These are phyloP conservation scores for Chimonanthus salicifolius DNA, from an alignment of 164 flowering plant species.

Conservation along the genomic window DNA sequence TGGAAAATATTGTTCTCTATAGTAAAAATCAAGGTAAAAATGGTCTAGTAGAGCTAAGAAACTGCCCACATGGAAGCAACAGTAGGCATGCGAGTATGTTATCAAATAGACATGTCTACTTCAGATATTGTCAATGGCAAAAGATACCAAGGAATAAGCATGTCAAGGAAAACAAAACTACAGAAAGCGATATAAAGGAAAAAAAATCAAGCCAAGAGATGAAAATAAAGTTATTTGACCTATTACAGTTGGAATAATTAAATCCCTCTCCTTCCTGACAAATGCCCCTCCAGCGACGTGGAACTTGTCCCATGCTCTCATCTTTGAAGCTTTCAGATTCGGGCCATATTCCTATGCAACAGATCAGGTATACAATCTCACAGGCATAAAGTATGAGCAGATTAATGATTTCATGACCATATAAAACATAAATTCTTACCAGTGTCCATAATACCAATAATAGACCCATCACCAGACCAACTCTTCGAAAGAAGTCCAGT, in stretches of 20 bases:
- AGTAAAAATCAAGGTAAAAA: too few relatives aligned
- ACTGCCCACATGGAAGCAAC: too few relatives aligned
- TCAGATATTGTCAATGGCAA: too few relatives aligned
- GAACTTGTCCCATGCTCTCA: conserved; percentile 29
- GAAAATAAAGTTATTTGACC: conserved; percentile 15
- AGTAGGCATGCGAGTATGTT: too few relatives aligned
- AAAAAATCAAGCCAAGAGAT: neutral
- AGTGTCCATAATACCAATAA: conserved; percentile 46
- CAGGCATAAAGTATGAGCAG: neutral
- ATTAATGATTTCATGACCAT: neutral
- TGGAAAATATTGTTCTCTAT: too few relatives aligned
- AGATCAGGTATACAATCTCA: neutral
- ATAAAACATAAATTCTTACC: conserved; percentile 18
- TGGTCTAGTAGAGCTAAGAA: too few relatives aligned
- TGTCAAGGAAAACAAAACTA: neutral
- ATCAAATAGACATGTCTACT: too few relatives aligned
- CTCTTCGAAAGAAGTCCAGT: conserved; percentile 31
- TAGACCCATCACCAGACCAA: conserved; percentile 31
- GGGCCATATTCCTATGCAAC: conserved; percentile 44
- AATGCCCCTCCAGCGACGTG: conserved; percentile 38
- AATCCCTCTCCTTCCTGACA: conserved; percentile 44
- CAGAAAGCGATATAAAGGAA: neutral
- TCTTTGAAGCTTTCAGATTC: conserved; percentile 45
- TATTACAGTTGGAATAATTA: conserved; percentile 36
- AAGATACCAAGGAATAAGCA: neutral